These are phyloP conservation scores for Tricholoma sp. DNA, from an alignment of 768 basidiomycete species.

Conservation along the genomic window DNA sequence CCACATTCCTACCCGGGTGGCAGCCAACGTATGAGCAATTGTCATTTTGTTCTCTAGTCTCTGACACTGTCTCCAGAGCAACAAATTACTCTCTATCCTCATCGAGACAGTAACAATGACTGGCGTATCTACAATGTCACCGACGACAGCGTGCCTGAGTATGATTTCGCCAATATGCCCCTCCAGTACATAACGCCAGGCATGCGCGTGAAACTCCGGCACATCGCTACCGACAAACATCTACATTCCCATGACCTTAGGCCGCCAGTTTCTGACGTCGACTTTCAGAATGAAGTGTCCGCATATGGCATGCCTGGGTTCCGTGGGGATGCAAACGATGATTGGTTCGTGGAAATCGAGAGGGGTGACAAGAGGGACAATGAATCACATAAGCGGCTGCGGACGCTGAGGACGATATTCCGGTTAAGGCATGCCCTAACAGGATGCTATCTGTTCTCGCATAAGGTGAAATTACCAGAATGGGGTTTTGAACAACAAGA, in stretches of 20 bases:
- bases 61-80: conserved; percentile 57
- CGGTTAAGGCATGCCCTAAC: conserved; percentile 78
- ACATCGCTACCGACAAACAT: conserved; percentile 74
- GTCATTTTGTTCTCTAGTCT: conserved; percentile 1
- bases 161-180: conserved; percentile 46
- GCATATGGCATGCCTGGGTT: conserved; percentile 88
- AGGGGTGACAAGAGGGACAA: conserved; percentile 58
- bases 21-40: conserved; percentile 62
- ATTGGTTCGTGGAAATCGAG: conserved; percentile 87
- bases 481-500: conserved; percentile 99
- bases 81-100: conserved; percentile 98
- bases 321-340: conserved; percentile 87
- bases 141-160: conserved; percentile 27
- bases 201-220: conserved; percentile 75
- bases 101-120: conserved; percentile 93
- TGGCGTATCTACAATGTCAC: conserved; percentile 86
- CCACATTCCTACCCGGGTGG: conserved; percentile 85
- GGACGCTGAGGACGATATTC: conserved; percentile 80
- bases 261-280: conserved; percentile 93
- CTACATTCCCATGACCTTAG: conserved; percentile 95
- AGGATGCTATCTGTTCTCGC: conserved; percentile 96
- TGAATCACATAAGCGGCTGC: conserved; percentile 64
- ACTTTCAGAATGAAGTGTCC: conserved; percentile 98
- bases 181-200: conserved; percentile 62
- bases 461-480: conserved; percentile 95